Evolutionary conservation across 73 alveolate species (phyloP).

Genomic region (Paramecium octaurelia): DNA sequence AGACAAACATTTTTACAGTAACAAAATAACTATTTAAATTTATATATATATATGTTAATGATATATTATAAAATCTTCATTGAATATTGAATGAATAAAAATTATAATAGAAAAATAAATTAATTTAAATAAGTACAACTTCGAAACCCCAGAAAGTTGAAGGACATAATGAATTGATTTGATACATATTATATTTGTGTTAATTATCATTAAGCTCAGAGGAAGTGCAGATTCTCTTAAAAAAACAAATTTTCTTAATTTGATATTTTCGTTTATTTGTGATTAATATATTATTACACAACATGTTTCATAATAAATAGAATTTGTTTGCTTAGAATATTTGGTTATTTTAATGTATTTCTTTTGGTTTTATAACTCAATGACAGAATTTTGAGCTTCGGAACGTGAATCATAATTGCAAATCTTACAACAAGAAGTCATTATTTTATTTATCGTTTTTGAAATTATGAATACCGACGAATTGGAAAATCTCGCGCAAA

Average conservation of each 20-base stretch:
- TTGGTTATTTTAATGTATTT: neutral
- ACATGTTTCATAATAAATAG: neutral
- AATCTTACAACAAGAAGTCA: neutral
- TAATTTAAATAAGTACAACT: neutral
- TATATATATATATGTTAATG: too few species aligned
- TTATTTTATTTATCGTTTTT: neutral
- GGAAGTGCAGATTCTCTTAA: neutral
- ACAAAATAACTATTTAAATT: neutral
- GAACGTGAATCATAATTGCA: neutral
- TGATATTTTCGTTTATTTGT: neutral
- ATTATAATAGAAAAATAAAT: neutral
- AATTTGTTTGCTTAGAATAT: neutral
- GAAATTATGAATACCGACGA: neutral
- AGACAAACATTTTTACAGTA: neutral
- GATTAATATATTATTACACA: neutral
- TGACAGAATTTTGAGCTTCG: neutral
- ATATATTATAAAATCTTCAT: neutral
- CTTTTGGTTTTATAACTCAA: neutral
- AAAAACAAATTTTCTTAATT: neutral
- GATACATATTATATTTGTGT: too few species aligned
- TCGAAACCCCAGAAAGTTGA: neutral
- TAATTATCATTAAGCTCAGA: neutral
- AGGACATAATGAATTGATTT: neutral
- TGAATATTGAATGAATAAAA: neutral
- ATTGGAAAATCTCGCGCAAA: neutral